A percentile compares a stretch with the other conserved stretches of the same genome.
Evolutionary conservation across 2,329 filamentous ascomycete genomes (phyloP).

Genomic region (Trematosphaeria pertusa): DNA sequence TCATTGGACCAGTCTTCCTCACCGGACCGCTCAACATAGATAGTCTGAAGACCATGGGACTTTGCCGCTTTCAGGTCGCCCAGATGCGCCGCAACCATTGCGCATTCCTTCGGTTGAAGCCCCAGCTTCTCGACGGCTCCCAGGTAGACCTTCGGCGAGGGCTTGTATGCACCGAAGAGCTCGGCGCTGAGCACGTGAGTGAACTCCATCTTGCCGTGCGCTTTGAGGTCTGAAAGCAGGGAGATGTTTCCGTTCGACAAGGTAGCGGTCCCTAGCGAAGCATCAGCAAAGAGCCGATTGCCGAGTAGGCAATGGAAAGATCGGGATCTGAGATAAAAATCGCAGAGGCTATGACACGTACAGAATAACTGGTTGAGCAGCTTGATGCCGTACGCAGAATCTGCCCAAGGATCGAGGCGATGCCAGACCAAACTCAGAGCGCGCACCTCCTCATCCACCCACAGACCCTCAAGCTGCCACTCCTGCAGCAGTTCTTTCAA

Average conservation of each 20-base stretch:
- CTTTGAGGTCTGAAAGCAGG: slow-evolving; percentile 70
- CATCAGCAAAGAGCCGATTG: slow-evolving; percentile 12
- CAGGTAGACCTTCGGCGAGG: slow-evolving; percentile 69
- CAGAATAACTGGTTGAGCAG: slow-evolving; percentile 60
- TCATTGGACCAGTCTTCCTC: slow-evolving; percentile 70
- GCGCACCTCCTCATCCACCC: slow-evolving; percentile 51
- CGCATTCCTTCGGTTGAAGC: slow-evolving; percentile 66
- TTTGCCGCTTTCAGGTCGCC: slow-evolving; percentile 72
- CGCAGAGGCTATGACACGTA: no score
- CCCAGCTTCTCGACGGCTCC: slow-evolving; percentile 69
- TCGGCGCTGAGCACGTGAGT: slow-evolving; percentile 69
- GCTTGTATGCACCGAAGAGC: slow-evolving; percentile 78
- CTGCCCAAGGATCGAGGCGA: slow-evolving; percentile 71
- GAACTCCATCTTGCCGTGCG: slow-evolving; percentile 67
- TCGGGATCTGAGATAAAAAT: no score
- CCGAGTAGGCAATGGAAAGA: no score
- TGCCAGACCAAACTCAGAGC: slow-evolving; percentile 72
- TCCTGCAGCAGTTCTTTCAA: slow-evolving; percentile 64
- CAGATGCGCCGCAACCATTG: slow-evolving; percentile 80
- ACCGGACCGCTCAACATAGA: slow-evolving; percentile 73
- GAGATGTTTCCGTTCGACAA: slow-evolving; percentile 76
- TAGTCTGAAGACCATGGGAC: slow-evolving; percentile 68
- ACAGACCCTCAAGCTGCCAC: slow-evolving; percentile 66
- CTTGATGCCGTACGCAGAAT: slow-evolving; percentile 65
- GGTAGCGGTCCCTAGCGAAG: slow-evolving; percentile 60